Evolutionary conservation across 2,329 filamentous ascomycete species (phyloP), one percentile per base, ranked within the genome.

Genomic region (Phialophora verrucosa): DNA sequence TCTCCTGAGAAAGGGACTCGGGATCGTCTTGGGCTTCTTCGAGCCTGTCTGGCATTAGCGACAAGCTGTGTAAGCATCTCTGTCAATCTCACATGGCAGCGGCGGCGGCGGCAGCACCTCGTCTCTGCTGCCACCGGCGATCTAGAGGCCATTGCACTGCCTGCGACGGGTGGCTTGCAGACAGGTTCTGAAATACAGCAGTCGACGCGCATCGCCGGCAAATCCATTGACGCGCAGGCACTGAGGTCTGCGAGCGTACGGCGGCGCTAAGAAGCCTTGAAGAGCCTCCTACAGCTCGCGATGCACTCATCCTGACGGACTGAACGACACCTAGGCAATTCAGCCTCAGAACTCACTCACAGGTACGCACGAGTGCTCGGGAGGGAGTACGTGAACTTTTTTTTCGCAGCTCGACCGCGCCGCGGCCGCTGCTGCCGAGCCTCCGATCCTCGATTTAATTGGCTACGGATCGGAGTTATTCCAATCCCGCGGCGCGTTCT

Each of bases 1-100:
- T 83, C 64, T 88, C 83, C 76, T 89, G 86, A 2, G 86, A 83
- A 59, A 90, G 79, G 53, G 79, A 77, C 50, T 83, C 82, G 8
- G 87, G 86, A 71, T 55, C 60, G 47, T 87, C 83, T 59, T 83
- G 81, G 17, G 87, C 87, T 71, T 87, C 81, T 74, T 88, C 85
- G 58, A 84, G 78, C 64, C 83, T 84, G 60, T 8, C n/a, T 38
- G 31, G 42, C 2, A 29, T 63, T 51, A 14, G 60, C 51, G 20
- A 63, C 42, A 42, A 29, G 14, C 27, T 23, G 20, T 11, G 25
- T 20, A 27, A 31, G 8, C 14, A 11, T 20, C 59, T 32, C 25
- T 53, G 57, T 65, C 51, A 31, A 5, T 29, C 80, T 74, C 73
- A 83, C 79, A 82, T 79, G 38, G 78, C 80, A 66, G 80, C 76